Percentiles rank a stretch among this genome's conserved stretches.
Conservation (phyloP, 2,329 filamentous ascomycete species). For the Paracamarosporium sp. region DNA sequence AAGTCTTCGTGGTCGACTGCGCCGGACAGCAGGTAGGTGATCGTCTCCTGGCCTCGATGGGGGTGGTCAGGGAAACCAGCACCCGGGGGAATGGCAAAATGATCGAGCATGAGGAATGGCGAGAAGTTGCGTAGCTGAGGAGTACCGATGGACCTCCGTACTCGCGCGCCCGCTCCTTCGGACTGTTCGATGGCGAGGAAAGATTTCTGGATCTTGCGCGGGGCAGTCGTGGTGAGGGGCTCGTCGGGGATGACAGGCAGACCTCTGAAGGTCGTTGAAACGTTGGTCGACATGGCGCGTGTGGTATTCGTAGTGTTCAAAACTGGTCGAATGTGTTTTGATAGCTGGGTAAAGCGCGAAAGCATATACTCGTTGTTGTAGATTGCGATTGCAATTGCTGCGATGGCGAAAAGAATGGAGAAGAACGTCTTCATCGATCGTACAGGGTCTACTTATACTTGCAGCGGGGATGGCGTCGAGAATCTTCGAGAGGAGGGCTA, state of each 20-base stretch:
- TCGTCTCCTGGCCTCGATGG: constrained; percentile 83
- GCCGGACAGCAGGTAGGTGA: constrained; percentile 88
- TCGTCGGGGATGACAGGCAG: constrained; percentile 57
- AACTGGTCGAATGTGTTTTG: constrained; percentile 36
- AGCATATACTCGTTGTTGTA: constrained; percentile 52
- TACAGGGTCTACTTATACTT: constrained; percentile 42
- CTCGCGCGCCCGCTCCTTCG: constrained; percentile 86
- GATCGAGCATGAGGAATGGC: constrained; percentile 93
- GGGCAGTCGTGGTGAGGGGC: constrained; percentile 48
- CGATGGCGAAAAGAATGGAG: constrained; percentile 51
- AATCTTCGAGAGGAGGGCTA: constrained; percentile 31
- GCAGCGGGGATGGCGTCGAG: constrained; percentile 26
- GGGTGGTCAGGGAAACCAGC: constrained; percentile 91
- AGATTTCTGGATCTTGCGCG: constrained; percentile 80
- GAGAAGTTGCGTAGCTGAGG: constrained; percentile 83
- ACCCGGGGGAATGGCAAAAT: constrained; percentile 80
- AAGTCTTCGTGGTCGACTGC: constrained; percentile 94
- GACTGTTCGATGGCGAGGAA: constrained; percentile 86
- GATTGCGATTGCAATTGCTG: constrained; percentile 48
- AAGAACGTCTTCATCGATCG: constrained; percentile 47
- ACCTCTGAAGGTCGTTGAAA: constrained; percentile 49
- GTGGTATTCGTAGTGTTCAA: constrained; percentile 26
- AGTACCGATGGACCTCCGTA: constrained; percentile 87
- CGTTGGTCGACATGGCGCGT: constrained; percentile 36
- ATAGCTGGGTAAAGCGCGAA: constrained; percentile 41